A percentile compares a stretch with the other conserved stretches of the same genome.
phyloP scores from a whole-genome alignment of 495 filamentous ascomycete genomes.

The Immersiella caudata region DNA sequence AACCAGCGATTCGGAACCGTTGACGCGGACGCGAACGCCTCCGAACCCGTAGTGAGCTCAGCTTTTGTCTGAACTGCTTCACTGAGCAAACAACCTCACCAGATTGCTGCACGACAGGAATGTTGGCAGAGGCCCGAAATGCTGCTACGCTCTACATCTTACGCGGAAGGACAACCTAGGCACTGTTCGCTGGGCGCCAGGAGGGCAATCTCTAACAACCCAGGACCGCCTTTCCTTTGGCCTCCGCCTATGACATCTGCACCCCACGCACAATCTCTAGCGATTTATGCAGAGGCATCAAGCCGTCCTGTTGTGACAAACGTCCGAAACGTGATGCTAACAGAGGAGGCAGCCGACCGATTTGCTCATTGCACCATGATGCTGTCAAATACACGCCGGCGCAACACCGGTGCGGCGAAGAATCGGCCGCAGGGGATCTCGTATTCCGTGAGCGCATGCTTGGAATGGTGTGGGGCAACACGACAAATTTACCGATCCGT shows the following conservation, averaged over 20 bases:
- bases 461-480: constrained; percentile 11
- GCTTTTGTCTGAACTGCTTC: neutral
- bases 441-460: constrained; percentile 13
- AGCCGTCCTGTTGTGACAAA: neutral
- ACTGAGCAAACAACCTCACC: neutral
- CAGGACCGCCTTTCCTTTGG: neutral
- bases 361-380: neutral
- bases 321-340: neutral
- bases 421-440: constrained; percentile 6
- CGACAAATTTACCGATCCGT: neutral
- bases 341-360: neutral
- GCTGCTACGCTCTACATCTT: neutral
- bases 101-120: no score
- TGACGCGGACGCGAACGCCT: neutral
- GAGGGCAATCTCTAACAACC: neutral
- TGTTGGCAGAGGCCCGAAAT: neutral
- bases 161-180: neutral
- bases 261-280: neutral
- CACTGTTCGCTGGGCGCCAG: no score
- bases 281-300: neutral
- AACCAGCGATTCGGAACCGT: constrained; percentile 8
- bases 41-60: neutral
- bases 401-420: neutral
- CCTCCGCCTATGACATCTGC: neutral
- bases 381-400: neutral